Base-by-base conservation (phyloP, 805 yeast species). In the Kodamaea hsintzibuensis region DNA sequence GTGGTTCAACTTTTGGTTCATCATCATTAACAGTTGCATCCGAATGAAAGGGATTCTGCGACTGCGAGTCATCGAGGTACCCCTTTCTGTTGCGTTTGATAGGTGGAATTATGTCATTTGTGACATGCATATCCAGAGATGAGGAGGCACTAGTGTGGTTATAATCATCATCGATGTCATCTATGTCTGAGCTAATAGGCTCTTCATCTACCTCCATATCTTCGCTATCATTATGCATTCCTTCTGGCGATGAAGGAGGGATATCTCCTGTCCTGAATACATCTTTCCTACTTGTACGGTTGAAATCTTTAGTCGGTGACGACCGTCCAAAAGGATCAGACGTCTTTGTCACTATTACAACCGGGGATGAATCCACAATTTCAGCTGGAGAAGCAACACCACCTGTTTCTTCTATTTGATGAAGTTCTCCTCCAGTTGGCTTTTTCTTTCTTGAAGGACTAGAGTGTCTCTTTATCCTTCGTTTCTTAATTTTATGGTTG, bases 341-440 rank as follows among this genome's bases (percentile, higher is more conserved):
- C 5, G 44, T 40, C 40, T 48, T 48, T 1, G 42, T 25, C 9
- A 40, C 25, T 7, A 48, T 16, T 13, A 48, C 46, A 8, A 59
- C 54, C 1, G 69, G 69, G 13, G 69, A 65, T 1, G 67, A 60
- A 27, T 64, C 68, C 18, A 60, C 65, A 18, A 18, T 53, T 30
- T 57, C 68, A 47, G 53, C 50, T 2, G 62, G 55, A 1, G 63
- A 60, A 8, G 57, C 57, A 35, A 55, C 14, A 17, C 19, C 19
- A 12, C 17, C n/a, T 3, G 44, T 17, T 13, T 40, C 44, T 16
- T 40, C 44, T 10, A 17, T 40, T 40, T 17, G 39, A 5, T 45
- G 30, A 13, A 27, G 30, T 7, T 9, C 13, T 16, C 17, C 13
- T 40, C 19, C 25, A 5, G 19, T 9, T 5, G 25, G 13, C 25